phyloP scores from a whole-genome alignment of 129 eudicot species.

The Lactuca sativa region DNA sequence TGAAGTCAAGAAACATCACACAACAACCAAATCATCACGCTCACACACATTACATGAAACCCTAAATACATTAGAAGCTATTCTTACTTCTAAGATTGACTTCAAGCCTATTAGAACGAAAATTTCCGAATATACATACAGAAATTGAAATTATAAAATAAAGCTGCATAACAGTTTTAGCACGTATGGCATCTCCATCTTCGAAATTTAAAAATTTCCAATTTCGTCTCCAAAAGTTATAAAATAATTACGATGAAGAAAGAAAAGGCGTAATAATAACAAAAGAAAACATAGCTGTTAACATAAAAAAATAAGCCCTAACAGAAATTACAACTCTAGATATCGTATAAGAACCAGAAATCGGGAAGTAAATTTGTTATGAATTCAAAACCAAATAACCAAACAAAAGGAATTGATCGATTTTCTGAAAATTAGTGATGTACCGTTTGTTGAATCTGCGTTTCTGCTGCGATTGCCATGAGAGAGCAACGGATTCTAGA shows the following conservation, averaged over 20 bases:
- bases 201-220: neutral
- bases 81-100: neutral
- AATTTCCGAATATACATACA: neutral
- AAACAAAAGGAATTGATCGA: neutral
- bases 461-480: slow-evolving; percentile 62
- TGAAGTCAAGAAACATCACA: neutral
- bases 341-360: neutral
- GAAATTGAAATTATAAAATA: too few species aligned
- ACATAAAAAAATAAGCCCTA: slow-evolving; percentile 1
- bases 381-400: neutral
- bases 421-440: neutral
- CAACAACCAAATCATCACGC: neutral
- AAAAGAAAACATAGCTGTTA: neutral
- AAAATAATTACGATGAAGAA: neutral
- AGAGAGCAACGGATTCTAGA: slow-evolving; percentile 21
- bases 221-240: neutral
- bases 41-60: slow-evolving; percentile 3
- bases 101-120: neutral
- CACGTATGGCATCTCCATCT: neutral
- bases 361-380: slow-evolving; percentile 1
- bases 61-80: neutral
- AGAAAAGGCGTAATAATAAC: neutral
- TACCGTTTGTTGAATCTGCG: slow-evolving; percentile 48
- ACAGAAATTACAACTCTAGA: neutral
- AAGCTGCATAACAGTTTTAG: neutral